A percentile compares a stretch with the other conserved stretches of the same genome.
Evolutionary conservation across 192 early-diverging fungal genomes (phyloP).

Genomic region (Ambispora gerdemannii): DNA sequence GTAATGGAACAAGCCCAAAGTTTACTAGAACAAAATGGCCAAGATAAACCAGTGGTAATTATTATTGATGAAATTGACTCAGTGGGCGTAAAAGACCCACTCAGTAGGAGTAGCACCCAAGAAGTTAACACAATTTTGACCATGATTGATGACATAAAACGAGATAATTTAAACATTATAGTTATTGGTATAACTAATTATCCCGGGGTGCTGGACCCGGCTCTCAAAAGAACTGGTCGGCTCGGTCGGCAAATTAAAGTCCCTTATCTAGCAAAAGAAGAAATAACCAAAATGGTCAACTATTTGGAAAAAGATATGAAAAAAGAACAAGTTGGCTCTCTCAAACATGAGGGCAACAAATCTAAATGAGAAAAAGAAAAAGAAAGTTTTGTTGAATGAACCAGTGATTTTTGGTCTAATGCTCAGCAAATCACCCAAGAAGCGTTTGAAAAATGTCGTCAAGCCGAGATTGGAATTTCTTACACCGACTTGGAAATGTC

Average conservation of each 20-base stretch:
- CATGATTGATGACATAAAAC: not conserved
- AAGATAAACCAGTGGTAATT: not conserved
- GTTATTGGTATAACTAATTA: not conserved
- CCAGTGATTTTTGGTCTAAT: not conserved
- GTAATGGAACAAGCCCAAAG: not conserved
- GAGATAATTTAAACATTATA: not conserved
- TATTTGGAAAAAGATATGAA: conserved; percentile 10
- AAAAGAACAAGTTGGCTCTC: too few relatives aligned
- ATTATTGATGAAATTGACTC: conserved; percentile 13
- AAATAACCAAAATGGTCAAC: not conserved
- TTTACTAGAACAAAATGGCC: not conserved
- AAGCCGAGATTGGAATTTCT: not conserved
- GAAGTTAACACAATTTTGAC: not conserved
- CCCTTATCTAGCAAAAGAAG: not conserved
- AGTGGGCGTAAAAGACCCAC: not conserved
- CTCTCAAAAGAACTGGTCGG: not conserved
- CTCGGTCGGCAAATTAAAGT: not conserved
- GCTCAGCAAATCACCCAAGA: conserved; percentile 3
- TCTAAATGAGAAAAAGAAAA: too few relatives aligned
- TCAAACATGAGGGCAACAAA: too few relatives aligned
- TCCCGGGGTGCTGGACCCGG: not conserved
- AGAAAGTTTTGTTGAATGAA: not conserved
- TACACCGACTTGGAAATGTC: not conserved
- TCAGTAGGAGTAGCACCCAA: not conserved
- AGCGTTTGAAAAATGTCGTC: too few relatives aligned